Evolutionary conservation across 2,329 filamentous ascomycete species (phyloP).

Genomic region (Fusarium vanettenii): DNA sequence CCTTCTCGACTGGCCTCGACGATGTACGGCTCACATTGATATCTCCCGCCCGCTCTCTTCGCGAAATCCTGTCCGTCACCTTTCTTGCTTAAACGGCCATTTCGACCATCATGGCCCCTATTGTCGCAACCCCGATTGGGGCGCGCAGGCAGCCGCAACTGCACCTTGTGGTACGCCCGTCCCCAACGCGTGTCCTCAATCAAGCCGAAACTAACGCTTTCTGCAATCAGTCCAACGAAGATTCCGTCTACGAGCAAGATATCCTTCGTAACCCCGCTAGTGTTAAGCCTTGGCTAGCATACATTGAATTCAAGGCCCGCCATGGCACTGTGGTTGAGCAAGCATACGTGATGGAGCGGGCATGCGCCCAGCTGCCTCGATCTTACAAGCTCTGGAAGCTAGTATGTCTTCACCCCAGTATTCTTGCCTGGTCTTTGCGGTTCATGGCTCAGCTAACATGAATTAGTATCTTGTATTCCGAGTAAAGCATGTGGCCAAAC

Average conservation of each 20-base stretch:
- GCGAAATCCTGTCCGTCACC: background rate
- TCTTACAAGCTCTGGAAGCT: constrained; percentile 99
- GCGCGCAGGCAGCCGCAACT: constrained; percentile 59
- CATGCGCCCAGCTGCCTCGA: constrained; percentile 87
- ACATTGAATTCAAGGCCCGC: constrained; percentile 89
- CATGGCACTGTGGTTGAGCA: constrained; percentile 89
- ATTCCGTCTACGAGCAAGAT: constrained; percentile 97
- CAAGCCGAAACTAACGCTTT: constrained; percentile 43
- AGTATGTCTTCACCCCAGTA: constrained; percentile 55
- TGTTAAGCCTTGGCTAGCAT: constrained; percentile 94
- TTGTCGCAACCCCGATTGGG: constrained; percentile 44
- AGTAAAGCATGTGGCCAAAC: constrained; percentile 80
- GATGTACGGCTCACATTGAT: constrained; percentile 39
- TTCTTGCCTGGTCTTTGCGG: background rate
- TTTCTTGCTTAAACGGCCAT: background rate
- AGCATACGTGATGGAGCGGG: constrained; percentile 87
- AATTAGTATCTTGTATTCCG: constrained; percentile 85
- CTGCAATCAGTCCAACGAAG: constrained; percentile 76
- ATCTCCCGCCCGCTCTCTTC: constrained; percentile 16
- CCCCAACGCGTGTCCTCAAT: background rate
- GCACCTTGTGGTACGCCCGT: constrained; percentile 59
- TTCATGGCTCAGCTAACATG: constrained; percentile 4
- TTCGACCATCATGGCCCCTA: constrained; percentile 37
- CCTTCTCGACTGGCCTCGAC: constrained; percentile 26
- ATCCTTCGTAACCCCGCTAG: constrained; percentile 86